Evolutionary conservation across 768 basidiomycete species (phyloP).

Genomic region (Russula sp.): DNA sequence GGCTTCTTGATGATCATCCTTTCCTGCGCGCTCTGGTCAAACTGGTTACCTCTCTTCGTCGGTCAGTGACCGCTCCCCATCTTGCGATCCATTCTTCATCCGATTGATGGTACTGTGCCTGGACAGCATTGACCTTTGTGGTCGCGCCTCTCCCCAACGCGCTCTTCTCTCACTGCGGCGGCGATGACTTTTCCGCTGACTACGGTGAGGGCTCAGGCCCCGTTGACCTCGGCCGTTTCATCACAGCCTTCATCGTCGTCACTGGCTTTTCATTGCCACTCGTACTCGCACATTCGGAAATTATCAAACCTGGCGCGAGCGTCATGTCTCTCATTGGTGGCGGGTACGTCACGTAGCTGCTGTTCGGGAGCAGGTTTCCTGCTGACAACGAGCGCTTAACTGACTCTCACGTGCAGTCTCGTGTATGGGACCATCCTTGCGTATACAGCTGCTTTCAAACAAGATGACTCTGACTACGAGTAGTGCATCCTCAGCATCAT

Average conservation of each 20-base stretch:
- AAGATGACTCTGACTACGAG: constrained; percentile 80
- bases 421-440: constrained; percentile 90
- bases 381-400: constrained; percentile 4
- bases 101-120: not conserved
- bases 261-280: constrained; percentile 92
- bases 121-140: constrained; percentile 86
- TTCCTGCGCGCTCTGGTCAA: constrained; percentile 90
- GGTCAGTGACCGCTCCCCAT: constrained; percentile 47
- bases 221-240: constrained; percentile 89
- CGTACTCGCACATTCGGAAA: constrained; percentile 84
- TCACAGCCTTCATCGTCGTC: constrained; percentile 85
- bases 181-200: constrained; percentile 79
- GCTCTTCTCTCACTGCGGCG: constrained; percentile 86
- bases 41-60: constrained; percentile 95
- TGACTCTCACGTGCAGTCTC: constrained; percentile 37
- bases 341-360: constrained; percentile 46
- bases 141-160: constrained; percentile 95
- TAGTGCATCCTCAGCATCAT: constrained; percentile 26
- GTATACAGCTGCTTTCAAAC: constrained; percentile 77
- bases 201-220: constrained; percentile 65
- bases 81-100: not conserved
- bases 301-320: constrained; percentile 80
- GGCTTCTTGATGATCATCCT: constrained; percentile 99
- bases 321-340: constrained; percentile 95
- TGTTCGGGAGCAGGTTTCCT: not conserved